phyloP scores from a whole-genome alignment of 2,329 filamentous ascomycete genomes.

The Verticillium dahliae region DNA sequence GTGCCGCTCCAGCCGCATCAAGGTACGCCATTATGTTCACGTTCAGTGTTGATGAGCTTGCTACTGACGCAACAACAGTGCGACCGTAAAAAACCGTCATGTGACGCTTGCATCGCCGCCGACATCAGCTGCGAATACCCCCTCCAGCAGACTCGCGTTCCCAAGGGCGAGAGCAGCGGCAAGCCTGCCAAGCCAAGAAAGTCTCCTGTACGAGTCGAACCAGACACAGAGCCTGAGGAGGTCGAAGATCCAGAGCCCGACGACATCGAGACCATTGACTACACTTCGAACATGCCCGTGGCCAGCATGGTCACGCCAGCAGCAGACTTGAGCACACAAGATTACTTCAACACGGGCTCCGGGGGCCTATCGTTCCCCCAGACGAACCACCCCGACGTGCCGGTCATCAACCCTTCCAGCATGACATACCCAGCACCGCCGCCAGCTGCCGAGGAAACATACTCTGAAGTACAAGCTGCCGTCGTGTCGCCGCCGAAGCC shows the following conservation, averaged over 20 bases:
- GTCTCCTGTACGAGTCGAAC: conserved; percentile 8
- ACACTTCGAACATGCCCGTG: conserved; percentile 16
- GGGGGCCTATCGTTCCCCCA: conserved; percentile 17
- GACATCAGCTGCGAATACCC: conserved; percentile 31
- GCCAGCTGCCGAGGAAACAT: not conserved
- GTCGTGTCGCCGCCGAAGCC: not conserved
- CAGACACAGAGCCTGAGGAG: conserved; percentile 10
- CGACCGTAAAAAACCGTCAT: conserved; percentile 30
- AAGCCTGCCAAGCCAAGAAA: conserved; percentile 4
- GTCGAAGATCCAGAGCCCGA: conserved; percentile 9
- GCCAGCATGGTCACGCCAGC: conserved; percentile 18
- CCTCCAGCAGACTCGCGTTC: conserved; percentile 16
- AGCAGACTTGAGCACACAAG: conserved; percentile 14
- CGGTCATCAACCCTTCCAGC: not conserved
- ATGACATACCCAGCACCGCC: conserved; percentile 5
- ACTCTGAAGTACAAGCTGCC: not conserved
- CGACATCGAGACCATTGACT: conserved; percentile 11
- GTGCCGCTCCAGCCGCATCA: conserved; percentile 29
- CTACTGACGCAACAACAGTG: conserved; percentile 25
- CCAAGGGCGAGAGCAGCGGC: conserved; percentile 5
- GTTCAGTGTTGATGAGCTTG: too few relatives aligned
- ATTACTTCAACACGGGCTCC: conserved; percentile 22
- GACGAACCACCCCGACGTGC: conserved; percentile 1
- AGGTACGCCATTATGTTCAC: conserved; percentile 20
- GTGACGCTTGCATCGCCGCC: conserved; percentile 26